Conservation (phyloP, 2,329 filamentous ascomycete genomes). For the Sclerotinia sclerotiorum region DNA sequence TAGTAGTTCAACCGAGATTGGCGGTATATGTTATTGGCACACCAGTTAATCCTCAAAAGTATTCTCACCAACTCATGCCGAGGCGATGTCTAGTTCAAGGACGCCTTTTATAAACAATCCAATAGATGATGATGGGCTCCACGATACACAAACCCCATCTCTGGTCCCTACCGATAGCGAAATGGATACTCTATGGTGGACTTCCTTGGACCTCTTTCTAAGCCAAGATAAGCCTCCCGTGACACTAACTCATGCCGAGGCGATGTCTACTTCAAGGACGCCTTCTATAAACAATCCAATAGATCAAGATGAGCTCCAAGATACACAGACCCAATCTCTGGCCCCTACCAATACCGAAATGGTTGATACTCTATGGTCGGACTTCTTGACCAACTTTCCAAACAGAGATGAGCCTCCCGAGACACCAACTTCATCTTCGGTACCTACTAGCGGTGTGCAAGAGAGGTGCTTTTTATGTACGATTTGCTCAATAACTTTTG, state of each 20-base stretch:
- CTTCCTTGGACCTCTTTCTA: too few relatives aligned
- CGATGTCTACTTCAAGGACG: not conserved
- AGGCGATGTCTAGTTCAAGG: not conserved
- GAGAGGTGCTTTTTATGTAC: not conserved
- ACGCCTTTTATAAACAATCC: not conserved
- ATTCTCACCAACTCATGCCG: not conserved
- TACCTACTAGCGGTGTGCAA: not conserved
- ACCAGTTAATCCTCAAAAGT: not conserved
- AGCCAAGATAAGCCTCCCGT: too few relatives aligned
- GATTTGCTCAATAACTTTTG: not conserved
- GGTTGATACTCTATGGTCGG: too few relatives aligned
- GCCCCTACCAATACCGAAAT: too few relatives aligned
- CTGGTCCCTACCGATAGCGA: too few relatives aligned
- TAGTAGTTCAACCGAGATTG: not conserved
- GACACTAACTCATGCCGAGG: not conserved
- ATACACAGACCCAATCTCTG: not conserved
- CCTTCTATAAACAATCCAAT: not conserved
- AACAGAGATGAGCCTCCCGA: too few relatives aligned
- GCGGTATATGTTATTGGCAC: not conserved
- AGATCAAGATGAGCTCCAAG: not conserved
- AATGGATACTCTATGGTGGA: too few relatives aligned
- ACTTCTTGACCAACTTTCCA: too few relatives aligned
- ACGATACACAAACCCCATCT: not conserved
- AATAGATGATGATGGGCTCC: not conserved
- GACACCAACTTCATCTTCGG: too few relatives aligned